Percentiles rank a stretch among this genome's conserved stretches.
These are phyloP conservation scores for Ascodesmis nigricans DNA, from an alignment of 495 filamentous ascomycete species.

Conservation along the genomic window DNA sequence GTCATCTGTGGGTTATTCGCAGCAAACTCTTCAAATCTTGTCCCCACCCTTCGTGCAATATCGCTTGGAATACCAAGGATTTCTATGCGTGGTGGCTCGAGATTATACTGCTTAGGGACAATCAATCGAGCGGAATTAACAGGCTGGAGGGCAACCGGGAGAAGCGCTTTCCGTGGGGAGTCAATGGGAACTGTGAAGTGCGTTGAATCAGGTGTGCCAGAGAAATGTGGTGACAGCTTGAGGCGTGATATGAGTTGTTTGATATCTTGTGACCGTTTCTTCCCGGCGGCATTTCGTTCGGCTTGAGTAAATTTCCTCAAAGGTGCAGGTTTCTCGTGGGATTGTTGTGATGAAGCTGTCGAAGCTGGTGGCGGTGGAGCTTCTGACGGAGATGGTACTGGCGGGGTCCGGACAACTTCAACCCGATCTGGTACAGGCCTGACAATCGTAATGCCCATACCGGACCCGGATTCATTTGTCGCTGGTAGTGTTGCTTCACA, in stretches of 20 bases:
- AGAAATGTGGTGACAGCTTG: slow-evolving; percentile 41
- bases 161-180: slow-evolving; percentile 35
- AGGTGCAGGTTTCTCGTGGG: too few relatives aligned
- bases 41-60: slow-evolving; percentile 39
- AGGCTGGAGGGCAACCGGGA: slow-evolving; percentile 39
- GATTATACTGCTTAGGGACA: slow-evolving; percentile 50
- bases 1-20: slow-evolving; percentile 35
- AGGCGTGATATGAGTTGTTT: slow-evolving; percentile 66
- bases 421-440: too few relatives aligned
- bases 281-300: too few relatives aligned
- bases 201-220: slow-evolving; percentile 46
- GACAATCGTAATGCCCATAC: too few relatives aligned
- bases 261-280: too few relatives aligned
- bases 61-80: slow-evolving; percentile 39
- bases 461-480: too few relatives aligned
- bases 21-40: slow-evolving; percentile 39
- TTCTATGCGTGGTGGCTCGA: slow-evolving; percentile 44
- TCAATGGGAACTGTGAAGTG: slow-evolving; percentile 54
- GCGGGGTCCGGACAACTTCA: too few relatives aligned
- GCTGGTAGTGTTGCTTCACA: too few relatives aligned
- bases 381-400: too few relatives aligned
- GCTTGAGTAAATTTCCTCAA: too few relatives aligned
- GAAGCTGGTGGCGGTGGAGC: slow-evolving; percentile 6
- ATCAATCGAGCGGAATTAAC: slow-evolving; percentile 44
- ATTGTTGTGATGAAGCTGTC: slow-evolving; percentile 1